Percentiles rank a stretch among this genome's conserved stretches.
These are phyloP conservation scores for Cercospora nicotianae DNA, from an alignment of 2,329 filamentous ascomycete species.

Conservation along the genomic window DNA sequence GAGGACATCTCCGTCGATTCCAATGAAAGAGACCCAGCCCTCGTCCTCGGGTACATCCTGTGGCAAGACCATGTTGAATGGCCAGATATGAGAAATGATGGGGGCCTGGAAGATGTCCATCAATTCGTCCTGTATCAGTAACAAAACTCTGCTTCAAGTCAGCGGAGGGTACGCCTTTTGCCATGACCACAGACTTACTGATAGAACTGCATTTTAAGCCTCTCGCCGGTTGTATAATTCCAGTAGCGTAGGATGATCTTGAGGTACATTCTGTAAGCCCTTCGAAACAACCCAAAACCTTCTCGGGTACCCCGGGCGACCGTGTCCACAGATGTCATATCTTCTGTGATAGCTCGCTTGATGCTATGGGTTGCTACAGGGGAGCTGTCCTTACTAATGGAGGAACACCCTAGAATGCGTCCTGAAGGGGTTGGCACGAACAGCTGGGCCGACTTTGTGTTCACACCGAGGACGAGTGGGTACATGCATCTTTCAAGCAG, in stretches of 20 bases:
- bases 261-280: conserved; percentile 3
- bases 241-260: conserved; percentile 6
- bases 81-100: conserved; percentile 5
- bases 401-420: conserved; percentile 4
- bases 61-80: not conserved
- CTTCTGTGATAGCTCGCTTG: conserved; percentile 6
- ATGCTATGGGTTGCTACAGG: not conserved
- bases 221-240: not conserved
- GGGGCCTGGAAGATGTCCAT: not conserved
- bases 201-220: not conserved
- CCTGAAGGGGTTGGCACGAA: conserved; percentile 7
- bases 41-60: conserved; percentile 2
- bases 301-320: not conserved
- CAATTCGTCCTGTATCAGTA: not conserved
- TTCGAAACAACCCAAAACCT: not conserved
- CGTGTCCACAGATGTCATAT: conserved; percentile 6
- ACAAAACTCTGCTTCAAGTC: not conserved
- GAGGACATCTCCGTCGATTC: not conserved
- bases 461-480: not conserved
- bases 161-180: not conserved
- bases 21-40: conserved; percentile 11
- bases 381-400: not conserved
- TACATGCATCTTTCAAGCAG: conserved; percentile 14
- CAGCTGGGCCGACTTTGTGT: not conserved
- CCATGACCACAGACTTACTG: not conserved